These are phyloP conservation scores for Inga laurina DNA, from an alignment of 306 rosid genomes.

Conservation along the genomic window DNA sequence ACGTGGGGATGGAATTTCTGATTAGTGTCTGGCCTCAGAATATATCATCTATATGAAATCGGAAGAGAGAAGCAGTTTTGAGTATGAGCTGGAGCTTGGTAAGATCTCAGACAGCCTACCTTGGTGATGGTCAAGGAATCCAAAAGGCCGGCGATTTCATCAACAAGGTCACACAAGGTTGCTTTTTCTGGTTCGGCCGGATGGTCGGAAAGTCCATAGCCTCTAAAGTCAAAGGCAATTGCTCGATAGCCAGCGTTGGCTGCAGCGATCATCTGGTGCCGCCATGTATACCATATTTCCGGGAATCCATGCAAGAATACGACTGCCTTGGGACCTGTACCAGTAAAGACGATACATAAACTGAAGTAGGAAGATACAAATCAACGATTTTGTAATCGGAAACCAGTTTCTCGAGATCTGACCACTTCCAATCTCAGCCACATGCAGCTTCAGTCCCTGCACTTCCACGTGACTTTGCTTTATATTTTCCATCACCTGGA, in stretches of 20 bases:
- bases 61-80: background rate
- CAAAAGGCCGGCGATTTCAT: slow-evolving; percentile 50
- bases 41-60: background rate
- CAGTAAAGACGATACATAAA: background rate
- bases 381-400: background rate
- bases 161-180: slow-evolving; percentile 43
- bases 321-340: slow-evolving; percentile 61
- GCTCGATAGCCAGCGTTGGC: slow-evolving; percentile 71
- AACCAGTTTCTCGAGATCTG: background rate
- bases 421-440: slow-evolving; percentile 66
- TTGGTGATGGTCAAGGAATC: slow-evolving; percentile 56
- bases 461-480: slow-evolving; percentile 59
- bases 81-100: background rate
- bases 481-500: slow-evolving; percentile 57
- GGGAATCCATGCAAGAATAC: slow-evolving; percentile 81
- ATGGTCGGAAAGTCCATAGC: slow-evolving; percentile 79
- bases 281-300: slow-evolving; percentile 84
- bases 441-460: slow-evolving; percentile 67
- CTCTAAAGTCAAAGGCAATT: slow-evolving; percentile 69
- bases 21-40: background rate
- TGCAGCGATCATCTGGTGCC: slow-evolving; percentile 70
- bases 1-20: background rate
- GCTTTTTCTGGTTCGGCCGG: slow-evolving; percentile 58
- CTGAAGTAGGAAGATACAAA: background rate
- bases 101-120: slow-evolving; percentile 33